A percentile compares a stretch with the other conserved stretches of the same genome.
Evolutionary conservation across 2,329 filamentous ascomycete genomes (phyloP).

Genomic region (Pseudogymnoascus sp.): DNA sequence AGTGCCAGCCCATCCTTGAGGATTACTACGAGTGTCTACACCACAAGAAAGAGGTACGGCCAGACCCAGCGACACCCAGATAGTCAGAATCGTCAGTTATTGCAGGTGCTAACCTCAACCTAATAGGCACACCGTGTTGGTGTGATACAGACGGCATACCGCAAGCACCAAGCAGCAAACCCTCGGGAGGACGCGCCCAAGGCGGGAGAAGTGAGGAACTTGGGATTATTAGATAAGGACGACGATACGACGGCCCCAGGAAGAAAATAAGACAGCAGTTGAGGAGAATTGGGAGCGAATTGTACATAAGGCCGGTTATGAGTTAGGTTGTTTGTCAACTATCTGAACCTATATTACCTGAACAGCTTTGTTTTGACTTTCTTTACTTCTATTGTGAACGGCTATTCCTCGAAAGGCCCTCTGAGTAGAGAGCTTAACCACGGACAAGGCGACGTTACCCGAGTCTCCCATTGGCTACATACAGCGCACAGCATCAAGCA

Average conservation of each 20-base stretch:
- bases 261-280: constrained; percentile 24
- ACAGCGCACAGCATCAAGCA: not conserved
- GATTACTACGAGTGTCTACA: constrained; percentile 99
- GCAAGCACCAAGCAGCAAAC: constrained; percentile 69
- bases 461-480: not conserved
- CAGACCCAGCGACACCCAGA: not conserved
- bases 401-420: not conserved
- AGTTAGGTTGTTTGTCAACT: not conserved
- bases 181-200: constrained; percentile 75
- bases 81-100: not conserved
- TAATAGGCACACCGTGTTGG: constrained; percentile 63
- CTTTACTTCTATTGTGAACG: constrained; percentile 1
- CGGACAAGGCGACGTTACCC: not conserved
- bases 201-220: constrained; percentile 77
- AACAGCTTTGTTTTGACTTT: constrained; percentile 2
- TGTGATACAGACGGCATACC: constrained; percentile 77
- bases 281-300: constrained; percentile 12
- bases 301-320: constrained; percentile 28
- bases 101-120: not conserved
- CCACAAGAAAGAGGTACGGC: constrained; percentile 91
- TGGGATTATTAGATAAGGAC: constrained; percentile 78
- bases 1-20: constrained; percentile 78
- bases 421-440: not conserved
- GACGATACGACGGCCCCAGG: constrained; percentile 63
- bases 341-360: constrained; percentile 14